Percentiles rank a stretch among this genome's conserved stretches.
Conservation (phyloP, 2,329 filamentous ascomycete species). For the Colletotrichum gigasporum region DNA sequence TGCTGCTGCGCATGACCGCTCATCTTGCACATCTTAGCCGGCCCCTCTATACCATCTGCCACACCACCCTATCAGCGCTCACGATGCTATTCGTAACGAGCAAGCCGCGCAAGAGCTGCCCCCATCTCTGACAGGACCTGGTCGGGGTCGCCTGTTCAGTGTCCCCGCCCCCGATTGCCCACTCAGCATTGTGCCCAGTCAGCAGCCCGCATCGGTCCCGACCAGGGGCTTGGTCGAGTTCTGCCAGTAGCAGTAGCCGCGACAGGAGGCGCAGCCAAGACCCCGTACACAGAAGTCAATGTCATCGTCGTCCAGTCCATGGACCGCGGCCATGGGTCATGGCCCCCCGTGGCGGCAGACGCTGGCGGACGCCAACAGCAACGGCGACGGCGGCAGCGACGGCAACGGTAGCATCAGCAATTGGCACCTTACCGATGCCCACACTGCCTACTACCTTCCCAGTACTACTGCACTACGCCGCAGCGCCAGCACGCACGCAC, state of each 20-base stretch:
- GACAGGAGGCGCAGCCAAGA: conserved; percentile 20
- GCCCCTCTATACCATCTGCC: not conserved
- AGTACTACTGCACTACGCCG: too few relatives aligned
- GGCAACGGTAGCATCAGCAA: not conserved
- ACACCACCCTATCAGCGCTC: not conserved
- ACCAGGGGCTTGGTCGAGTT: conserved; percentile 10
- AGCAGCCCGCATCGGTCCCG: not conserved
- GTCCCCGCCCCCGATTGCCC: too few relatives aligned
- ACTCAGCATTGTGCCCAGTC: not conserved
- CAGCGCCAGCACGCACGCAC: too few relatives aligned
- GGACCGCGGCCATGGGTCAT: too few relatives aligned
- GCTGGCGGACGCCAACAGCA: not conserved
- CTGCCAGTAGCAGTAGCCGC: not conserved
- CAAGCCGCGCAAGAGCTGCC: not conserved
- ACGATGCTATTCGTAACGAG: not conserved
- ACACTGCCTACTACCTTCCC: not conserved
- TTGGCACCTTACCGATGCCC: not conserved
- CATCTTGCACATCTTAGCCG: not conserved
- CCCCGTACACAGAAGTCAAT: not conserved
- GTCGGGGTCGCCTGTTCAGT: too few relatives aligned
- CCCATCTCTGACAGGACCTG: conserved; percentile 14
- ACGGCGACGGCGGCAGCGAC: conserved; percentile 5
- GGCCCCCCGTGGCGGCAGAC: too few relatives aligned
- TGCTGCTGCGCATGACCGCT: conserved; percentile 7
- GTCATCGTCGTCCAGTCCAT: not conserved